phyloP scores from a whole-genome alignment of 208 protist species.

The Entamoeba histolytica region DNA sequence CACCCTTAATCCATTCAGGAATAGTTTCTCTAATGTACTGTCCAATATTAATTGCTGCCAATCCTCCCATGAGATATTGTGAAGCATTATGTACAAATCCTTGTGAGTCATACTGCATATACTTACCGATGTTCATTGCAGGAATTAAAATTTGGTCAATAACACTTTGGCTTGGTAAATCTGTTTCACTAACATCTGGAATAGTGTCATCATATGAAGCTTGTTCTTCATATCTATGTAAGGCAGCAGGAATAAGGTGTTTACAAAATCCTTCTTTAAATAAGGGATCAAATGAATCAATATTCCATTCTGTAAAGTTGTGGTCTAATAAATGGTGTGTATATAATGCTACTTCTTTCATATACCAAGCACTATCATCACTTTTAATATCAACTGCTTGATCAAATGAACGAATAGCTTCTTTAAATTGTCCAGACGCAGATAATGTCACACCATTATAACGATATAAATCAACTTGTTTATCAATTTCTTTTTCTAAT shows the following conservation, averaged over 20 bases:
- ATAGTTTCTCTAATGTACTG: conserved; percentile 4
- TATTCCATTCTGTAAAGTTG: background rate
- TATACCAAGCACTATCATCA: conserved; percentile 31
- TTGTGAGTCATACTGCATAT: background rate
- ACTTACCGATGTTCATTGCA: background rate
- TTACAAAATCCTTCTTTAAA: conserved; percentile 40
- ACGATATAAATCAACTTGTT: conserved; percentile 16
- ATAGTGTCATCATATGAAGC: background rate
- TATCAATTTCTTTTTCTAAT: background rate
- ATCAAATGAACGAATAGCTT: conserved; percentile 22
- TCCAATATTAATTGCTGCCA: conserved; percentile 32
- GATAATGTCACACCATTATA: conserved; percentile 23
- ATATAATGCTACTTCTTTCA: background rate
- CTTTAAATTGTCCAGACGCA: conserved; percentile 9
- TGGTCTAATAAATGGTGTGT: background rate
- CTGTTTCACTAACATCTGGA: background rate
- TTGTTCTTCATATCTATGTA: background rate
- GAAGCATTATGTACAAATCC: conserved; percentile 34
- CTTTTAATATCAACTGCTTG: conserved; percentile 19
- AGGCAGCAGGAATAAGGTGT: conserved; percentile 11
- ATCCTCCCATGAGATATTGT: conserved; percentile 32
- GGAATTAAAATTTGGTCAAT: background rate
- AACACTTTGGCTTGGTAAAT: background rate
- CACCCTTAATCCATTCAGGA: background rate
- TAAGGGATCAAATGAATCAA: conserved; percentile 16